Base-by-base conservation (phyloP, 2,329 filamentous ascomycete species). In the Fusarium goolgardi region DNA sequence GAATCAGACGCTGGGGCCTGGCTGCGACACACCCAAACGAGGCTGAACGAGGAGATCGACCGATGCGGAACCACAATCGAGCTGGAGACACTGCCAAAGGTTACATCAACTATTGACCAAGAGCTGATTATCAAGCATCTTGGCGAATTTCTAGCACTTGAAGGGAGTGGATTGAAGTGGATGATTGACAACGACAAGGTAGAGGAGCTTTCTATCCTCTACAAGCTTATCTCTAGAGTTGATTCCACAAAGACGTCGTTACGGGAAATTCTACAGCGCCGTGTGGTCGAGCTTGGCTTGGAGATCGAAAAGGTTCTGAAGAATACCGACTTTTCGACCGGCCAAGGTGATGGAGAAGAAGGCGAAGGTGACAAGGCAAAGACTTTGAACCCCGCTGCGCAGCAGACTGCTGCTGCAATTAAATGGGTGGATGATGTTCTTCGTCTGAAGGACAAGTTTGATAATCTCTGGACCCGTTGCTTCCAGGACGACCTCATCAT, bases 381-480 rank as follows among this genome's bases (percentile, higher is more conserved):
- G 69, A 34, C 73, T 10, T 52, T 80, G 46, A 79, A 78, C 37
- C 76, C 86, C 1, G 82, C 90, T 10, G 94, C 93, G 29, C 91
- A 93, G 76, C 91, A 94, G 75, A 98, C 96, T 1, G 86, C 88
- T 0, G 91, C 94, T 3, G 96, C 96, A 0, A 91, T 98, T 72
- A 93, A 92, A 73, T 99, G 96, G 96, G 95, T 98, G 4, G 93
- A 97, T 72, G 94, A 97, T 72, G 92, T 98, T 4, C 82, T 99
- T 47, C 80, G 81, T 20, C 83, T 99, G 29, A 97, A 98, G 78
- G 90, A 91, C 71, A 96, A 96, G 75, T 98, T 97, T 73, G 94
- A 98, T 77, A 85, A 80, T 15, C 86, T 99, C 62, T 94, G 91
- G 88, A 82, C 81, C 41, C 78, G 81, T 13, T 92, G 94, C 43